A percentile compares a stretch with the other conserved stretches of the same genome.
phyloP scores from a whole-genome alignment of 2,329 filamentous ascomycete species.

The Apiospora arundinis region DNA sequence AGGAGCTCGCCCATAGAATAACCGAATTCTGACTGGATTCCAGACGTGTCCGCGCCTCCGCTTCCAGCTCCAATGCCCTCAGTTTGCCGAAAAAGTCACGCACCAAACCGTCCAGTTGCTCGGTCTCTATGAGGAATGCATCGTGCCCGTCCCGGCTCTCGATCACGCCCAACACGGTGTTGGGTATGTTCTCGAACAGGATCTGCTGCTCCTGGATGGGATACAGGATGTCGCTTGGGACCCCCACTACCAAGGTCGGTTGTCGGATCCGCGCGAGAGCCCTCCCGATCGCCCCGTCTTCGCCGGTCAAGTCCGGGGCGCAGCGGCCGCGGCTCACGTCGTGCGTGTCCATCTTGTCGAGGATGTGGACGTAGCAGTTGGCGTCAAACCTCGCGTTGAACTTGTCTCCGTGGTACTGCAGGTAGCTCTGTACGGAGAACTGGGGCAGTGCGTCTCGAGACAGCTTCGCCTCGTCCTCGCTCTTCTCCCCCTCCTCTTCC shows the following conservation, averaged over 20 bases:
- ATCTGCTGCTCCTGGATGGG: conserved; percentile 40
- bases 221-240: conserved; percentile 44
- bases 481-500: background rate
- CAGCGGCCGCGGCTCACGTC: conserved; percentile 40
- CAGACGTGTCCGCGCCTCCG: background rate
- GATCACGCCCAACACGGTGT: conserved; percentile 37
- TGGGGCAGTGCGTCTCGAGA: background rate
- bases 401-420: conserved; percentile 47
- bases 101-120: conserved; percentile 38
- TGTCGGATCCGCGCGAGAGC: conserved; percentile 35
- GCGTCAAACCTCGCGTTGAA: conserved; percentile 46
- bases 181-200: conserved; percentile 38
- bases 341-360: conserved; percentile 46
- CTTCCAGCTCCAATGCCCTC: background rate
- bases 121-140: conserved; percentile 45
- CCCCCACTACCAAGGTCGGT: conserved; percentile 41
- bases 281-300: conserved; percentile 35
- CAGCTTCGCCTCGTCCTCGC: background rate
- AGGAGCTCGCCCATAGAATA: background rate
- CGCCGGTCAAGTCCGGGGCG: conserved; percentile 35
- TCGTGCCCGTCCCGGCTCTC: conserved; percentile 43
- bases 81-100: background rate
- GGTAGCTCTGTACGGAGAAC: conserved; percentile 43
- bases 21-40: background rate
- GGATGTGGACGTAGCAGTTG: conserved; percentile 47